Evolutionary conservation across 2,329 filamentous ascomycete species (phyloP).

Genomic region (Eutypella sp.): DNA sequence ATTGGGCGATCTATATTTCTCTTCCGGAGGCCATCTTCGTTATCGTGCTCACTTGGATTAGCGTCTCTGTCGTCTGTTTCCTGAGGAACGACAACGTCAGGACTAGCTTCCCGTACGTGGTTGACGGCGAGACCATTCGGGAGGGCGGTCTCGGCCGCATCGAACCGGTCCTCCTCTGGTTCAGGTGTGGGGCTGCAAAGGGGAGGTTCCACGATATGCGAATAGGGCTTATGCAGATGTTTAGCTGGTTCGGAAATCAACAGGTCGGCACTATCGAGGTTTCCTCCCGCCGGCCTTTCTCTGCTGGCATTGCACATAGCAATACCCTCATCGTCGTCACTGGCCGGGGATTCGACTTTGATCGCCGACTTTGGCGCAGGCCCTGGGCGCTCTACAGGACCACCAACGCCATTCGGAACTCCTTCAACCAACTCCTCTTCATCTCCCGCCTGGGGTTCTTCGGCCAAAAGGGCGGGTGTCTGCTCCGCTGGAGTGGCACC

Average conservation of each 20-base stretch:
- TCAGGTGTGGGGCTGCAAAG: not conserved
- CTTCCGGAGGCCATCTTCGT: slow-evolving; percentile 10
- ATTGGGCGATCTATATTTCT: slow-evolving; percentile 9
- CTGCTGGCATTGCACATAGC: slow-evolving; percentile 15
- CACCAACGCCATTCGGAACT: not conserved
- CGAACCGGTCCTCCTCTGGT: not conserved
- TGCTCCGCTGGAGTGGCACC: not conserved
- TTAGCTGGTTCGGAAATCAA: not conserved
- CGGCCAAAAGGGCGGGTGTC: no score
- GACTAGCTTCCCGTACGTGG: slow-evolving; percentile 2
- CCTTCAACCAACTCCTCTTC: not conserved
- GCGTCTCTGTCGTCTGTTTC: not conserved
- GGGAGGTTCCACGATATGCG: not conserved
- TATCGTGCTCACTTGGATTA: no score
- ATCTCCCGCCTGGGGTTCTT: not conserved
- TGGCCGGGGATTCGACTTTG: slow-evolving; percentile 4
- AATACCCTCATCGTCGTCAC: slow-evolving; percentile 23
- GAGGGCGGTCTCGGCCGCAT: not conserved
- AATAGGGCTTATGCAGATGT: not conserved
- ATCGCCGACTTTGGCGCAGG: slow-evolving; percentile 8
- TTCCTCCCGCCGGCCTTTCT: not conserved
- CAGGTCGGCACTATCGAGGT: not conserved
- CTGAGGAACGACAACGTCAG: not conserved
- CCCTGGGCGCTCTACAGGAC: slow-evolving; percentile 11
- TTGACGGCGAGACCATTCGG: not conserved